Conservation (phyloP, 163 green algal species). For the Prototheca stagnorum region DNA sequence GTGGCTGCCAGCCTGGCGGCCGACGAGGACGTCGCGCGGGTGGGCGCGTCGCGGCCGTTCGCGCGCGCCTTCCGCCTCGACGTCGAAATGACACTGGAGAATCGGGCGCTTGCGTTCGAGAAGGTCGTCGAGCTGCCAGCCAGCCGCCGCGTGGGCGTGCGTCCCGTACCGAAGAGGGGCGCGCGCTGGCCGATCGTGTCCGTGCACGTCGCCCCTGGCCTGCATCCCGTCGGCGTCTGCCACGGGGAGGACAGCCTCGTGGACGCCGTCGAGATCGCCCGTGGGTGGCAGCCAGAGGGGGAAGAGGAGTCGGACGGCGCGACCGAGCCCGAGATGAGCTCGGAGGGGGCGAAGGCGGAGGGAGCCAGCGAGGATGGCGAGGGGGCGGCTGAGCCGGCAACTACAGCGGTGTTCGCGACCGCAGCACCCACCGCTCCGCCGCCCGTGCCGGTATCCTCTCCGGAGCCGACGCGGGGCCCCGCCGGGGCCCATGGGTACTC, state of each 20-base stretch:
- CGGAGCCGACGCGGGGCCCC: too few relatives aligned
- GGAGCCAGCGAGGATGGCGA: too few relatives aligned
- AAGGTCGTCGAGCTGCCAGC: conserved; percentile 15
- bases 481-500: too few relatives aligned
- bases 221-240: neutral
- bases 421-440: too few relatives aligned
- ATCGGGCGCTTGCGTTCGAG: conserved; percentile 10
- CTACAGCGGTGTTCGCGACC: too few relatives aligned
- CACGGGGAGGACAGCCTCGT: neutral
- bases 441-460: too few relatives aligned
- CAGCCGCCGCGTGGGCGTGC: conserved; percentile 2
- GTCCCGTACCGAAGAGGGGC: conserved; percentile 30
- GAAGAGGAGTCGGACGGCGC: too few relatives aligned
- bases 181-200: conserved; percentile 40
- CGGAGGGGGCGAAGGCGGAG: too few relatives aligned
- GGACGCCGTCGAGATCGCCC: neutral
- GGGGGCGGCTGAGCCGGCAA: too few relatives aligned
- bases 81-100: conserved; percentile 11
- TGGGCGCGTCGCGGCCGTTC: neutral
- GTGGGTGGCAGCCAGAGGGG: too few relatives aligned
- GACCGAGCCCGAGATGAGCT: too few relatives aligned
- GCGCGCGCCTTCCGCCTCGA: conserved; percentile 1
- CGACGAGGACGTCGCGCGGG: neutral
- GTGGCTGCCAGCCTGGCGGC: neutral
- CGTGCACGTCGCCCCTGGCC: conserved; percentile 31